These are phyloP conservation scores for Xylaria curta DNA, from an alignment of 495 filamentous ascomycete genomes.

Conservation along the genomic window DNA sequence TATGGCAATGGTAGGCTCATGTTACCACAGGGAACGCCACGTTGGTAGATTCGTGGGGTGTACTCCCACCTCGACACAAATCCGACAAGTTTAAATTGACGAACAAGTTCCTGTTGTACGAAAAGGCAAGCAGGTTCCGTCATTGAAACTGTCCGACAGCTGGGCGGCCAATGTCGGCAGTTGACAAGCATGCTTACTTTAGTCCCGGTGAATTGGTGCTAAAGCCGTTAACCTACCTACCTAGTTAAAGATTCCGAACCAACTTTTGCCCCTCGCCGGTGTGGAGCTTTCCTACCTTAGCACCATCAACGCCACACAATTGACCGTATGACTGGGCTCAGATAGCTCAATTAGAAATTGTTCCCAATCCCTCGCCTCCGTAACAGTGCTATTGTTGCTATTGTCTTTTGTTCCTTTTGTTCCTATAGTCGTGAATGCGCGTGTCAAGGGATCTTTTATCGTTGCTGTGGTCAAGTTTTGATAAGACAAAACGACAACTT, in stretches of 20 bases:
- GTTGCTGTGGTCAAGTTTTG: background rate
- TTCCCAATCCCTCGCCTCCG: background rate
- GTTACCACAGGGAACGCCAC: conserved; percentile 3
- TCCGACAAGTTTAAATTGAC: background rate
- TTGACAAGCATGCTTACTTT: background rate
- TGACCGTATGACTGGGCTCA: conserved; percentile 20
- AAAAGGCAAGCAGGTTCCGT: background rate
- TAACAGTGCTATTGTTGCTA: background rate
- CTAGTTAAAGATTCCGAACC: background rate
- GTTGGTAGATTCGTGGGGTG: background rate
- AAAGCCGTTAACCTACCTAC: no score
- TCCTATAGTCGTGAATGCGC: background rate
- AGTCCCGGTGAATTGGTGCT: background rate
- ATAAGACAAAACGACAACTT: background rate
- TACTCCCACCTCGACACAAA: background rate
- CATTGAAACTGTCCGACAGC: conserved; percentile 1
- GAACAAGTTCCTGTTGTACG: background rate
- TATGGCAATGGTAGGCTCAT: background rate
- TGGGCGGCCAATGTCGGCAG: background rate
- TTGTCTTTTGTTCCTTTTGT: background rate
- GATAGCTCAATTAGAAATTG: background rate
- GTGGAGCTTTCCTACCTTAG: background rate
- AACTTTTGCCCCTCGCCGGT: background rate
- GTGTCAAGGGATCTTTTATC: background rate
- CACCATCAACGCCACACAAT: conserved; percentile 4